phyloP scores from a whole-genome alignment of 768 basidiomycete genomes.

The Lyophyllum semitale region DNA sequence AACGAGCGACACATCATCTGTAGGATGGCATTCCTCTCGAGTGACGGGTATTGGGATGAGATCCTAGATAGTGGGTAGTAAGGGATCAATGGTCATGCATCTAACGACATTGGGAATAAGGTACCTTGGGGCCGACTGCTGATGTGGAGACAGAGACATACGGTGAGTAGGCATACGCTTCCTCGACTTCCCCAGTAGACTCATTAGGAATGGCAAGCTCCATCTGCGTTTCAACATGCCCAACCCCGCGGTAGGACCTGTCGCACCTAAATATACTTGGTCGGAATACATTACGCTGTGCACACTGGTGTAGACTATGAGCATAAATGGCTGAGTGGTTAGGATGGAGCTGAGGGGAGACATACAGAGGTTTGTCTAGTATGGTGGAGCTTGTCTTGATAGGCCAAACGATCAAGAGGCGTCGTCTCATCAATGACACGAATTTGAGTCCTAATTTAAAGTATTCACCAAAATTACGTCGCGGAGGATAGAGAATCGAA shows the following conservation, averaged over 20 bases:
- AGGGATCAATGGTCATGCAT: background rate
- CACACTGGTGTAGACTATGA: slow-evolving; percentile 19
- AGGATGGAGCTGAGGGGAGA: background rate
- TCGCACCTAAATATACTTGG: slow-evolving; percentile 24
- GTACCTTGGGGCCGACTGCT: slow-evolving; percentile 31
- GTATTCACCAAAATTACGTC: background rate
- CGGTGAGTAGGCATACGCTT: slow-evolving; percentile 18
- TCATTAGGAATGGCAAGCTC: slow-evolving; percentile 7
- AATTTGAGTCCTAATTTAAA: slow-evolving; percentile 31
- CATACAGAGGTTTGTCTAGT: slow-evolving; percentile 24
- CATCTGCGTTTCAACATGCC: slow-evolving; percentile 22
- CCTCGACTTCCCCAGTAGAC: background rate
- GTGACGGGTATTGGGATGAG: slow-evolving; percentile 21
- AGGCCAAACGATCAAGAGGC: slow-evolving; percentile 28
- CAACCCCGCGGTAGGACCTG: slow-evolving; percentile 24
- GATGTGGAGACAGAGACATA: slow-evolving; percentile 16
- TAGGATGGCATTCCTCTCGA: slow-evolving; percentile 25
- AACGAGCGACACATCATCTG: background rate
- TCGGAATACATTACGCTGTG: slow-evolving; percentile 7
- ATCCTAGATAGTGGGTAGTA: slow-evolving; percentile 1
- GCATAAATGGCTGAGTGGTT: background rate
- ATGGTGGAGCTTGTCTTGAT: slow-evolving; percentile 19
- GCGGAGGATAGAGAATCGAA: background rate
- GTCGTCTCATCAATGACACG: slow-evolving; percentile 32
- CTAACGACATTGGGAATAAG: background rate